Evolutionary conservation across 805 yeast genomes (phyloP).

Genomic region (Candida ulmi): DNA sequence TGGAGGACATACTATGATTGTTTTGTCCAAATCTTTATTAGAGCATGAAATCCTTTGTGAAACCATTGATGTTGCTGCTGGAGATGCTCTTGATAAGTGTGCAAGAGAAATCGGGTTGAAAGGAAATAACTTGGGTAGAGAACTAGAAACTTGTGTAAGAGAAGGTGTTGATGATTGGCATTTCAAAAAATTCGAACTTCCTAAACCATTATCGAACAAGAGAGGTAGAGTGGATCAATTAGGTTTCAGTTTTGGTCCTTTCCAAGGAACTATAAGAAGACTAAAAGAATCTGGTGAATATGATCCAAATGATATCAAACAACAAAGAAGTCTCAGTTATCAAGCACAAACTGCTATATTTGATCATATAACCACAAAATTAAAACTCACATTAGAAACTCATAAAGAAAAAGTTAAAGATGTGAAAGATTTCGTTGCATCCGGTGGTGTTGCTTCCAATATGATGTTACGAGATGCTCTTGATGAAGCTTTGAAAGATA

Average conservation of each 20-base stretch:
- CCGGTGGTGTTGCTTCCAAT: conserved; percentile 96
- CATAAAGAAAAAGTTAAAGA: conserved; percentile 36
- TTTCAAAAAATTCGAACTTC: conserved; percentile 24
- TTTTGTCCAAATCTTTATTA: conserved; percentile 50
- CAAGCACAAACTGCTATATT: conserved; percentile 63
- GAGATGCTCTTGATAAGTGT: conserved; percentile 91
- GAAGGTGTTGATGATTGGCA: conserved; percentile 27
- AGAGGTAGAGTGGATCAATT: conserved; percentile 37
- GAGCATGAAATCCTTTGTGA: conserved; percentile 72
- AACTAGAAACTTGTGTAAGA: conserved; percentile 54
- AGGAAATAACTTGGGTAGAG: conserved; percentile 86
- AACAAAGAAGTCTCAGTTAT: conserved; percentile 44
- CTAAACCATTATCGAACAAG: conserved; percentile 50
- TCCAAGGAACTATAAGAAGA: conserved; percentile 49
- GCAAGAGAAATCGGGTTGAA: conserved; percentile 76
- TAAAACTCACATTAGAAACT: conserved; percentile 41
- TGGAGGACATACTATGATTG: conserved; percentile 94
- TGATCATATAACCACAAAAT: conserved; percentile 63
- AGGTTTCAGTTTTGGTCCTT: conserved; percentile 77
- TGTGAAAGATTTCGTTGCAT: conserved; percentile 59
- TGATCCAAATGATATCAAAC: conserved; percentile 13
- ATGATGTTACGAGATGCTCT: conserved; percentile 45
- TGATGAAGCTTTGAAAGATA: conserved; percentile 27
- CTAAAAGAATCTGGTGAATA: conserved; percentile 20
- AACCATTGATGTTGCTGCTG: conserved; percentile 85